Evolutionary conservation across 148 eudicot genomes (phyloP), one percentile per base, ranked within the genome.

Genomic region (Fagopyrum homotropicum): DNA sequence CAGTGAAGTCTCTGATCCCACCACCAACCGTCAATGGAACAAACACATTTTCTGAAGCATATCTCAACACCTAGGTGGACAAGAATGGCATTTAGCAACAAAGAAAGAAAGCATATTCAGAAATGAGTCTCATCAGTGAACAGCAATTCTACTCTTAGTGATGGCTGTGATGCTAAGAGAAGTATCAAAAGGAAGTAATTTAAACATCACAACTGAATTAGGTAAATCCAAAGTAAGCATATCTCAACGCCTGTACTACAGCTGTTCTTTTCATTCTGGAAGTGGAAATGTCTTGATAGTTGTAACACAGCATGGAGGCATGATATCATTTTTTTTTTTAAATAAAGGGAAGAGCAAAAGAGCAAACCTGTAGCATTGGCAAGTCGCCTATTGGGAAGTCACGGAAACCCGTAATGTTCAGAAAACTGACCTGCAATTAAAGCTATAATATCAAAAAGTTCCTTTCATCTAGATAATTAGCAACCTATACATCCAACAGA

Each of bases 21-120:
- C 99, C 99, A 61, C 99, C 99, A 76, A 95, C 99, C 52, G 98
- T 95, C 78, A 95, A 82, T 61, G 98, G 99, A 72, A 95, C 99
- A 81, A 95, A 95, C 77, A 90, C 91, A 75, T 90, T 92, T 83
- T 95, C 93, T 66, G 99, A 95, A 71, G 97, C 78, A 75, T 78
- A 73, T 78, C 91, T 85, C 86, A 95, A 64, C 59, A 95, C 90
- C 99, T 95, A 81, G 77, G 81, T 12, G 46, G 17, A 73, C 17
- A 40, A 40, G 47, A 19, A 66, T 40, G 15, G 16, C 15, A 66
- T 4, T 40, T 40, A 66, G 46, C 46, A 66, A 14, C 9, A 40
- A 66, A 6, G 7, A 74, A 19, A 9, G 29, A 29, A 30, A 29
- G 11, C 8, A 40, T 66, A 66, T 40, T 12, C 9, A 15, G n/a